phyloP scores from a whole-genome alignment of 2,329 filamentous ascomycete genomes.

The Cercospora sp. region DNA sequence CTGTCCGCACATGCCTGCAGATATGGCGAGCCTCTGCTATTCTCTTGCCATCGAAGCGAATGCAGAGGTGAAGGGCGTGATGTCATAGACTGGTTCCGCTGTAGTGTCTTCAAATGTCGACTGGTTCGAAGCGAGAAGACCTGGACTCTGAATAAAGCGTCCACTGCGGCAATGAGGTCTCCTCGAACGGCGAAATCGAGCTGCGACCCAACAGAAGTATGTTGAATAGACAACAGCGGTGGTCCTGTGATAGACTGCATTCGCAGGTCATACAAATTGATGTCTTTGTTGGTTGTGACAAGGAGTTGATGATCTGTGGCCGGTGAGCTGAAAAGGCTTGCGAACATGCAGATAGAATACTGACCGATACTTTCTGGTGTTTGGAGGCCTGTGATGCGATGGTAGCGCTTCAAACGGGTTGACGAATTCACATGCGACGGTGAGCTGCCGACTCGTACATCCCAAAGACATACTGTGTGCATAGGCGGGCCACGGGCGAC shows the following conservation, averaged over 20 bases:
- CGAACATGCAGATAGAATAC: background rate
- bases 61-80: slow-evolving; percentile 10
- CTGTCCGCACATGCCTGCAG: slow-evolving; percentile 29
- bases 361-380: slow-evolving; percentile 5
- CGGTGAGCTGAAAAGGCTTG: background rate
- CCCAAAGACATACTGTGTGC: slow-evolving; percentile 24
- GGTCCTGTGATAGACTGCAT: background rate
- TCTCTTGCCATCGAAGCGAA: slow-evolving; percentile 27
- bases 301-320: slow-evolving; percentile 19
- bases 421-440: background rate
- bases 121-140: slow-evolving; percentile 30
- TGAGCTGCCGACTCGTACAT: slow-evolving; percentile 14
- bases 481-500: background rate
- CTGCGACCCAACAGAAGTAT: slow-evolving; percentile 9
- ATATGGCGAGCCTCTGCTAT: slow-evolving; percentile 23
- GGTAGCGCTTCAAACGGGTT: slow-evolving; percentile 11
- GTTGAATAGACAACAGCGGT: slow-evolving; percentile 21
- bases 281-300: slow-evolving; percentile 24
- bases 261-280: slow-evolving; percentile 28
- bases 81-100: background rate
- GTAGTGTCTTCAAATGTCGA: slow-evolving; percentile 22
- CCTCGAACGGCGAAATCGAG: slow-evolving; percentile 14
- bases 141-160: slow-evolving; percentile 28
- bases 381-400: slow-evolving; percentile 18
- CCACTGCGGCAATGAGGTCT: slow-evolving; percentile 28